Evolutionary conservation across 768 basidiomycete species (phyloP).

Genomic region (Agrocybe pediades): DNA sequence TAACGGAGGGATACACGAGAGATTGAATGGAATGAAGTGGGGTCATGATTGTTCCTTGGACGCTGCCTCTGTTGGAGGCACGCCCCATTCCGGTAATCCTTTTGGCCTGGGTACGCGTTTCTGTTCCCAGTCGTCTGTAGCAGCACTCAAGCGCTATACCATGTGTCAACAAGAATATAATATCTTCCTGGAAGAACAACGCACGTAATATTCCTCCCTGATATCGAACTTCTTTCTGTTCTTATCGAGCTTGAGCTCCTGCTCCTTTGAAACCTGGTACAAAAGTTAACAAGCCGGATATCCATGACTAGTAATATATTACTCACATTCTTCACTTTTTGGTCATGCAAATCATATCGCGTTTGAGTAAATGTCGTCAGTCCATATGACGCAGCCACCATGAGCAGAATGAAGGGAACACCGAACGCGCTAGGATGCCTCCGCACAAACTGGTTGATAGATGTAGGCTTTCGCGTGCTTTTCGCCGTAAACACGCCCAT

Average conservation of each 20-base stretch:
- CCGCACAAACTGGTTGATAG: slow-evolving; percentile 45
- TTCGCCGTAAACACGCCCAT: slow-evolving; percentile 17
- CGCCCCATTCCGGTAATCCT: slow-evolving; percentile 94
- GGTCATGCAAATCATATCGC: slow-evolving; percentile 85
- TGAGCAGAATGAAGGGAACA: slow-evolving; percentile 80
- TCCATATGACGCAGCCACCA: slow-evolving; percentile 87
- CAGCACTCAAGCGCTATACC: slow-evolving; percentile 62
- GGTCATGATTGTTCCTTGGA: not conserved
- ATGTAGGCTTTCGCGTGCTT: slow-evolving; percentile 50
- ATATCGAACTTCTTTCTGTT: slow-evolving; percentile 86
- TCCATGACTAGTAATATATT: not conserved
- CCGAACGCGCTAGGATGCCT: slow-evolving; percentile 79
- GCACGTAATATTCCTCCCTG: slow-evolving; percentile 93
- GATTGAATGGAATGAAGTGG: no score
- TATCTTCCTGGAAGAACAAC: slow-evolving; percentile 30
- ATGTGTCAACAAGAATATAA: not conserved
- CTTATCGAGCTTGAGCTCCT: slow-evolving; percentile 72
- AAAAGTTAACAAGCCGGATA: not conserved
- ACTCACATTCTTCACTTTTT: slow-evolving; percentile 70
- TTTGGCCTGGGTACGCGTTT: slow-evolving; percentile 81
- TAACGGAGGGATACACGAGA: no score
- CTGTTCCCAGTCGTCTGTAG: slow-evolving; percentile 79
- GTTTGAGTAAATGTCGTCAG: slow-evolving; percentile 85
- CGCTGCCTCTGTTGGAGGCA: slow-evolving; percentile 65
- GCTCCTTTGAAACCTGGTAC: slow-evolving; percentile 67